These are phyloP conservation scores for Melanopsichium pennsylvanicum DNA, from an alignment of 1,284 basidiomycete species.

Conservation along the genomic window DNA sequence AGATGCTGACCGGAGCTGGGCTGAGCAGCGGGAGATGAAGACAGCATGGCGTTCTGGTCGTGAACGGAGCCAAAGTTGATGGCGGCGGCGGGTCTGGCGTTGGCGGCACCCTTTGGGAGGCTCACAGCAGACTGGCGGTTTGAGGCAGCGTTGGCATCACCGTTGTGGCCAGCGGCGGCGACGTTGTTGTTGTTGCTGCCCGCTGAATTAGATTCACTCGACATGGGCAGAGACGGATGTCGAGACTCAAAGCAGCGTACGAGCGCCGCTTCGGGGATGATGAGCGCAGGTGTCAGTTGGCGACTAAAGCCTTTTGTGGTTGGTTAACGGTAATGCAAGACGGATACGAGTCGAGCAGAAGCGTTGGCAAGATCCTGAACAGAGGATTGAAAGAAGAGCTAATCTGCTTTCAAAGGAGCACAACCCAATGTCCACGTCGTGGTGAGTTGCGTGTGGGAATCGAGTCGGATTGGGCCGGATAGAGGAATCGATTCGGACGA, in stretches of 20 bases:
- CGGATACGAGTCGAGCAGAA: background rate
- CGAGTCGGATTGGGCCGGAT: conserved; percentile 4
- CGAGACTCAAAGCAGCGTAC: conserved; percentile 34
- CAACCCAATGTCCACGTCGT: conserved; percentile 14
- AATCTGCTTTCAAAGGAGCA: background rate
- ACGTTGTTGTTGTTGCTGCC: conserved; percentile 39
- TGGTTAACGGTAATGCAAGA: too few relatives aligned
- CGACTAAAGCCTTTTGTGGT: conserved; percentile 10
- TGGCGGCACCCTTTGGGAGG: conserved; percentile 52
- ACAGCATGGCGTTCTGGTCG: conserved; percentile 66
- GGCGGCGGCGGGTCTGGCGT: conserved; percentile 43
- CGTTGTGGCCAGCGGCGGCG: conserved; percentile 43
- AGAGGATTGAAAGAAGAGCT: background rate
- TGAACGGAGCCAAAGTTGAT: conserved; percentile 67
- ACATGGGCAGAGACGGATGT: conserved; percentile 44
- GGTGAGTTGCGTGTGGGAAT: too few relatives aligned
- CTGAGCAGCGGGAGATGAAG: conserved; percentile 66
- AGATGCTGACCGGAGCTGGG: conserved; percentile 62
- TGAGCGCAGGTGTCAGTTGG: conserved; percentile 2
- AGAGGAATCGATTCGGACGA: conserved; percentile 15
- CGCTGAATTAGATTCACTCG: conserved; percentile 43
- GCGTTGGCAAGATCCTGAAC: background rate
- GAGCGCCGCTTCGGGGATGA: conserved; percentile 19
- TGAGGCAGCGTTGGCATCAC: conserved; percentile 29
- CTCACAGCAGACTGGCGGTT: conserved; percentile 59